Evolutionary conservation across 805 yeast genomes (phyloP), one percentile per base, ranked within the genome.

Genomic region (Cyberlindnera mrakii): DNA sequence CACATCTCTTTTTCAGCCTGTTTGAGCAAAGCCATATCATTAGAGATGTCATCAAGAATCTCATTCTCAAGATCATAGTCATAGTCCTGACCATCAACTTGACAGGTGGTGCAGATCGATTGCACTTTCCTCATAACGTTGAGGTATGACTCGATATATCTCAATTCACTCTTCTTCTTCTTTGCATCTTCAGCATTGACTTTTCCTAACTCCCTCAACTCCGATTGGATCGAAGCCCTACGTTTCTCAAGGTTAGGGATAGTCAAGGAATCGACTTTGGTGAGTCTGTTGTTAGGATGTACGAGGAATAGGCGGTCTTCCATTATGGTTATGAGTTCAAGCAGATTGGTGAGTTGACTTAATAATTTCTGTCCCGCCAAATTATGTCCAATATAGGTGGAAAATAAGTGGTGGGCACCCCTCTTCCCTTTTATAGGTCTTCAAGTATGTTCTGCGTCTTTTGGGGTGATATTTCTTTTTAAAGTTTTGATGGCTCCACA

Each of bases 1-100:
- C 13, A 13, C 4, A 48, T 30, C 40, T 51, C 46, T 9, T 17
- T 16, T 37, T 64, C 59, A 46, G 59, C 48, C 43, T 50, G 33
- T 35, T 48, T 53, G 33, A 57, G 42, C 4, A 35, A 25, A 8
- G 37, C 45, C 57, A 53, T 56, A 10, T 50, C 51, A 9, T 37
- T 37, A 15, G 47, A 52, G 19, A 57, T 55, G 19, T 38, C 35
- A 32, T 52, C 52, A 37, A 57, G 39, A 6, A 57, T 50, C 38
- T 53, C 52, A 42, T 52, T 54, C 41, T 57, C 62, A 33, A 43
- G 51, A 15, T 54, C 59, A 37, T 54, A 57, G 40, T 57, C 59
- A 30, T 57, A 57, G n/a, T 33, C 35, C 4, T 25, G 30, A 30
- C 40, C 45, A 2, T 45, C 45, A 19, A 30, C 25, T 6, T 42